A percentile compares a stretch with the other conserved stretches of the same genome.
Conservation (phyloP, 257 asterid genomes). For the Penstemon newberryi region DNA sequence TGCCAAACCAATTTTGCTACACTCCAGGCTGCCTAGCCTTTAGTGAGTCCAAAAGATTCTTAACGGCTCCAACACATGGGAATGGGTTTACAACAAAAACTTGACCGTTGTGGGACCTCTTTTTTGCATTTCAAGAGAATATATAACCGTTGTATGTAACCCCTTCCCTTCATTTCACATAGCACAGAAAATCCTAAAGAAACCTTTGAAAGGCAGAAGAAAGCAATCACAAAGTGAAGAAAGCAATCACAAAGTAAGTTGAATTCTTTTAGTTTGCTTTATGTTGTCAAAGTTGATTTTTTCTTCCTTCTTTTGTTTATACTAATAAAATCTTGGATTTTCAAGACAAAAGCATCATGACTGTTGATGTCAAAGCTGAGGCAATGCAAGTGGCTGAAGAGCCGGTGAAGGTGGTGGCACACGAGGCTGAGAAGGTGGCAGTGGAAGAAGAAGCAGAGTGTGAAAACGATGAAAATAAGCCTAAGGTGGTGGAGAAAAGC, state of each 20-base stretch:
- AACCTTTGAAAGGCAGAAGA: background rate
- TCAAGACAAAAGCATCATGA: constrained; percentile 38
- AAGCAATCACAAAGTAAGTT: constrained; percentile 21
- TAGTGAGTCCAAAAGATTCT: constrained; percentile 34
- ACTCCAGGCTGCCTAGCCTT: constrained; percentile 41
- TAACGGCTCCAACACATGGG: constrained; percentile 74
- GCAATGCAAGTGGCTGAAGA: constrained; percentile 40
- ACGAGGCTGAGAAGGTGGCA: constrained; percentile 31
- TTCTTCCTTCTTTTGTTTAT: background rate
- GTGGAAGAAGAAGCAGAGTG: constrained; percentile 37
- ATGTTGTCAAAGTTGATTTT: background rate
- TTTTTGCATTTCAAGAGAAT: constrained; percentile 14
- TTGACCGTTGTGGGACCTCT: constrained; percentile 73
- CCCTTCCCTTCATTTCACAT: constrained; percentile 14
- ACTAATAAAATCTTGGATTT: constrained; percentile 6
- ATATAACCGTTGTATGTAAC: constrained; percentile 34
- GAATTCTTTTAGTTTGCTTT: background rate
- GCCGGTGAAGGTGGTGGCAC: constrained; percentile 33
- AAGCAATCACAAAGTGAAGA: constrained; percentile 15
- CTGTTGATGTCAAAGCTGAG: constrained; percentile 61
- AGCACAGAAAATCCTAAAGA: constrained; percentile 9
- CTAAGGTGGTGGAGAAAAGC: constrained; percentile 52
- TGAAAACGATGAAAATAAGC: constrained; percentile 39
- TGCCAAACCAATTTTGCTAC: constrained; percentile 50
- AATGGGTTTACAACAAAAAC: constrained; percentile 29